Evolutionary conservation across 202 grass and related monocot species (phyloP).

Genomic region (Carex arenaria): DNA sequence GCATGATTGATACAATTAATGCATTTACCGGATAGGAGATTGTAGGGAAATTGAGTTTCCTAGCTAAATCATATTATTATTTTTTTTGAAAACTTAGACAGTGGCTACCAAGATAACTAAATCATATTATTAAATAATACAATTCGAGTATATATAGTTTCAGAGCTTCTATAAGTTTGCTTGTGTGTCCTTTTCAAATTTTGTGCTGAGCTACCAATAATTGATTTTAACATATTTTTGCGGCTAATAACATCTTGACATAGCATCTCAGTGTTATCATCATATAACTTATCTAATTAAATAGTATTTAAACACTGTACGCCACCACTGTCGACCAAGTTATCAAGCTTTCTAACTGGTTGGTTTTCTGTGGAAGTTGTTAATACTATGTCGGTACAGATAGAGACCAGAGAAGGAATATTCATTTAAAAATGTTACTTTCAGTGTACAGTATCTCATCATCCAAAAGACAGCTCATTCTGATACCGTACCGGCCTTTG

Average conservation of each 20-base stretch:
- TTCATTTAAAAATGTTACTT: background rate
- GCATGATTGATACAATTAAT: conserved; percentile 4
- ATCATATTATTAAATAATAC: background rate
- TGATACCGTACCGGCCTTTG: background rate
- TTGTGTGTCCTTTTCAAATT: background rate
- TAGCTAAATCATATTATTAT: background rate
- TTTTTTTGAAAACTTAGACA: no score
- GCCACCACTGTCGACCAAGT: background rate
- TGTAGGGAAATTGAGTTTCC: background rate
- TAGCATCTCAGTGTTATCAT: background rate
- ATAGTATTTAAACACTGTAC: background rate
- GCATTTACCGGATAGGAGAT: background rate
- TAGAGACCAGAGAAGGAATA: background rate
- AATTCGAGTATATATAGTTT: background rate
- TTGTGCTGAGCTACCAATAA: background rate
- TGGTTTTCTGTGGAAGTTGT: background rate
- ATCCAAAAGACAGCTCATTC: background rate
- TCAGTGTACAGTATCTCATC: background rate
- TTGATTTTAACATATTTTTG: background rate
- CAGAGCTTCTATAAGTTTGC: background rate
- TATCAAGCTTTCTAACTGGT: background rate
- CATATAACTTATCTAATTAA: background rate
- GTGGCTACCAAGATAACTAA: no score
- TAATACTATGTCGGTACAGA: background rate
- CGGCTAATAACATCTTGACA: background rate